A percentile compares a stretch with the other conserved stretches of the same genome.
Conservation (phyloP, 75 land plant species). For the Azolla pinnata region DNA sequence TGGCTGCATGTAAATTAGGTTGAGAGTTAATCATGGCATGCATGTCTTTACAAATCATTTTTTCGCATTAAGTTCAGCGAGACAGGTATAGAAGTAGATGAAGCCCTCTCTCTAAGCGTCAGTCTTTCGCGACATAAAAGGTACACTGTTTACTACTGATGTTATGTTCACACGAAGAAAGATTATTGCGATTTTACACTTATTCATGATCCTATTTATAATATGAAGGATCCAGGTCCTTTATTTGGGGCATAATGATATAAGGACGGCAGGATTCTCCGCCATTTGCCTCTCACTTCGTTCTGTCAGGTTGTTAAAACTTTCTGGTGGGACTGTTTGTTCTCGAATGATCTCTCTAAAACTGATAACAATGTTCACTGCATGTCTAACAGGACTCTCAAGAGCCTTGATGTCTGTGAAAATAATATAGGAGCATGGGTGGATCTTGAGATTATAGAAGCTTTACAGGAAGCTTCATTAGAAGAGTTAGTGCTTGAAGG, state of each 20-base stretch:
- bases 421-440: slow-evolving; percentile 18
- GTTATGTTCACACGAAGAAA: too few relatives aligned
- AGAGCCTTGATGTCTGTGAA: slow-evolving; percentile 26
- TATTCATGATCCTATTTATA: too few relatives aligned
- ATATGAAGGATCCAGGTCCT: slow-evolving; percentile 25
- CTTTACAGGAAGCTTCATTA: slow-evolving; percentile 14
- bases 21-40: too few relatives aligned
- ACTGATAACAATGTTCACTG: slow-evolving; percentile 4
- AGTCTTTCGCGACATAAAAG: slow-evolving; percentile 4
- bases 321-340: too few relatives aligned
- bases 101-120: slow-evolving; percentile 17
- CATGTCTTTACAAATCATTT: too few relatives aligned
- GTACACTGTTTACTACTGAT: slow-evolving; percentile 1
- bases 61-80: slow-evolving; percentile 13
- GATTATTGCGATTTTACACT: too few relatives aligned
- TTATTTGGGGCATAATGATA: slow-evolving; percentile 15
- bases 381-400: slow-evolving; percentile 17
- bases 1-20: too few relatives aligned
- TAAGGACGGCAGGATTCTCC: slow-evolving; percentile 20
- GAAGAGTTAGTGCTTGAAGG: slow-evolving; percentile 22
- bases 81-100: slow-evolving; percentile 20
- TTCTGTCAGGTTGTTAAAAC: slow-evolving; percentile 15
- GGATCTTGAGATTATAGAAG: slow-evolving; percentile 14
- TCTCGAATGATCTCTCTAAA: background rate
- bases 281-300: slow-evolving; percentile 16